Conservation (phyloP, 2,329 filamentous ascomycete species). For the Aspergillus pseudotamarii region DNA sequence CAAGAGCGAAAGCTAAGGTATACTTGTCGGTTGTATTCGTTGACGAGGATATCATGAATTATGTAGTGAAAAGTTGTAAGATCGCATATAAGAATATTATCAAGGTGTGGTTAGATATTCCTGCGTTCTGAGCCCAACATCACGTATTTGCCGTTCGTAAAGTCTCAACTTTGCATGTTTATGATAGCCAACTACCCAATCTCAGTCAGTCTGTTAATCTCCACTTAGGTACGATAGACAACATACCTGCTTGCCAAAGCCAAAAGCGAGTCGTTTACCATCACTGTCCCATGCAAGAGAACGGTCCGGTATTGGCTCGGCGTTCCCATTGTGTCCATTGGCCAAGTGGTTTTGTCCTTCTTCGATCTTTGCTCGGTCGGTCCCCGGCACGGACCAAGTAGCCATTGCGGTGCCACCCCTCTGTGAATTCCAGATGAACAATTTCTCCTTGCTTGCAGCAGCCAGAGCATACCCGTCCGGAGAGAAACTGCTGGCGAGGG, state of each 20-base stretch:
- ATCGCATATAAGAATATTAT: neutral
- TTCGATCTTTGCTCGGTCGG: conserved; percentile 37
- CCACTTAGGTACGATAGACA: conserved; percentile 7
- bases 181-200: conserved; percentile 39
- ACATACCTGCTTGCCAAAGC: conserved; percentile 52
- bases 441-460: conserved; percentile 46
- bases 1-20: conserved; percentile 4
- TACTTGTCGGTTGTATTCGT: neutral
- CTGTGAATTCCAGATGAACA: conserved; percentile 52
- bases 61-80: conserved; percentile 1
- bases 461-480: conserved; percentile 51
- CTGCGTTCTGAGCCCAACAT: neutral
- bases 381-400: conserved; percentile 39
- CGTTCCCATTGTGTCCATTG: conserved; percentile 41
- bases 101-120: neutral
- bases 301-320: conserved; percentile 35
- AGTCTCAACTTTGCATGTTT: conserved; percentile 42
- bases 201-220: conserved; percentile 7
- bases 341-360: conserved; percentile 31
- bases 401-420: conserved; percentile 47
- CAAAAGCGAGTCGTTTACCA: conserved; percentile 56
- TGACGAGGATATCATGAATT: neutral
- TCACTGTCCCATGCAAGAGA: conserved; percentile 56
- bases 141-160: neutral
- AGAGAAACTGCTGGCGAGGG: conserved; percentile 48